These are phyloP conservation scores for Kalmusia sp. DNA, from an alignment of 2,329 filamentous ascomycete genomes.

Conservation along the genomic window DNA sequence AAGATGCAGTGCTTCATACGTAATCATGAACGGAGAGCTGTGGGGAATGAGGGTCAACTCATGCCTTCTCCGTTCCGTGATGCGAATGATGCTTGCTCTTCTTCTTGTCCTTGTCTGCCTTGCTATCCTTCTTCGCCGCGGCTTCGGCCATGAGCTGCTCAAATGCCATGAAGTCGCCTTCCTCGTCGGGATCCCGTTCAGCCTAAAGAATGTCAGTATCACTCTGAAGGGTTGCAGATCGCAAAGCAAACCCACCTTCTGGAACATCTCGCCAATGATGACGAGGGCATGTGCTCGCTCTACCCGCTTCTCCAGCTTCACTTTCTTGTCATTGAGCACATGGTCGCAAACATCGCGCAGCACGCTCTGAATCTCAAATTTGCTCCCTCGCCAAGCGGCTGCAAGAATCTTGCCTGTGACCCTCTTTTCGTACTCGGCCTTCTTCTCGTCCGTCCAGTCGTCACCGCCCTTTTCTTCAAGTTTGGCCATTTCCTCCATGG, in stretches of 20 bases:
- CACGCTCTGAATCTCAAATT: slow-evolving; percentile 97
- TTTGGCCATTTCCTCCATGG: slow-evolving; percentile 98
- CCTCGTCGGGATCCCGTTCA: slow-evolving; percentile 88
- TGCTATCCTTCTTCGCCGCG: slow-evolving; percentile 88
- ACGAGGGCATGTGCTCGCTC: slow-evolving; percentile 91
- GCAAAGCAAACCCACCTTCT: slow-evolving; percentile 67
- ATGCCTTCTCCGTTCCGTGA: slow-evolving; percentile 35
- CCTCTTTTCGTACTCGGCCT: slow-evolving; percentile 90
- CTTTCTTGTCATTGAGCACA: slow-evolving; percentile 79
- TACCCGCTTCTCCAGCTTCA: slow-evolving; percentile 82
- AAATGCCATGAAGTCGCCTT: slow-evolving; percentile 98
- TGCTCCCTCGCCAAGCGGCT: slow-evolving; percentile 93
- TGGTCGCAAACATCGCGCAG: slow-evolving; percentile 92
- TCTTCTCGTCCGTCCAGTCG: slow-evolving; percentile 98
- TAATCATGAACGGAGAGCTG: neutral
- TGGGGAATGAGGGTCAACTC: neutral
- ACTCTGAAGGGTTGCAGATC: neutral
- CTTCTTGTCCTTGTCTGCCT: slow-evolving; percentile 67
- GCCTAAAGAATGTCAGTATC: slow-evolving; percentile 63
- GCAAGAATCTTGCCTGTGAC: slow-evolving; percentile 98
- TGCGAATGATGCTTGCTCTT: slow-evolving; percentile 36
- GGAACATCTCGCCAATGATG: slow-evolving; percentile 86
- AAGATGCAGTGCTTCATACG: neutral
- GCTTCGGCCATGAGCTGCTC: slow-evolving; percentile 98
- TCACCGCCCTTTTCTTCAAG: slow-evolving; percentile 93